phyloP scores from a whole-genome alignment of 495 filamentous ascomycete species.

The Rhypophila decipiens region DNA sequence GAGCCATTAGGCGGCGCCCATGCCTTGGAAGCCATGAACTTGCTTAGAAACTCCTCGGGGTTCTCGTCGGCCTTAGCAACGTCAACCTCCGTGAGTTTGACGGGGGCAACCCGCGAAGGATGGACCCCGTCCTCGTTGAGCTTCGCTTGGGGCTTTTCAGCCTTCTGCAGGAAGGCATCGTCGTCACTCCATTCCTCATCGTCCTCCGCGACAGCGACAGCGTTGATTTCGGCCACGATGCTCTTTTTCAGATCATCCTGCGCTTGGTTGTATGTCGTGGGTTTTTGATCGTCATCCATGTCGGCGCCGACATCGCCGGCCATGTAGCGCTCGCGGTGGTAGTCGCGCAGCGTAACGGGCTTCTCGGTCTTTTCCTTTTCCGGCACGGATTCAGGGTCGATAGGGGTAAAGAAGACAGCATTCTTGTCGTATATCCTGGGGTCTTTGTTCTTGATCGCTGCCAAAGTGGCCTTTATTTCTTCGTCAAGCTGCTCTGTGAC shows the following conservation, averaged over 20 bases:
- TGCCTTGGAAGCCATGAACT: slow-evolving; percentile 82
- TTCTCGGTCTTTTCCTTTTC: slow-evolving; percentile 60
- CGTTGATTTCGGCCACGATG: slow-evolving; percentile 75
- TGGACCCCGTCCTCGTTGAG: slow-evolving; percentile 29
- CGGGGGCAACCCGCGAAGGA: slow-evolving; percentile 39
- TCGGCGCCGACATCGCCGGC: slow-evolving; percentile 52
- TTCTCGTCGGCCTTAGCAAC: slow-evolving; percentile 79
- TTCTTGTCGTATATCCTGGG: slow-evolving; percentile 80
- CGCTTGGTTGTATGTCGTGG: slow-evolving; percentile 74
- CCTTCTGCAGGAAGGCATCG: slow-evolving; percentile 62
- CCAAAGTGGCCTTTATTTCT: slow-evolving; percentile 77
- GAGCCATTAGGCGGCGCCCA: slow-evolving; percentile 63
- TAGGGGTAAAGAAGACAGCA: slow-evolving; percentile 64
- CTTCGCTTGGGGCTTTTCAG: slow-evolving; percentile 40
- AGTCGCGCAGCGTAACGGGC: slow-evolving; percentile 80
- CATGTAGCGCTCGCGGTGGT: slow-evolving; percentile 81
- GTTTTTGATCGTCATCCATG: slow-evolving; percentile 44
- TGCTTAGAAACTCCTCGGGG: slow-evolving; percentile 81
- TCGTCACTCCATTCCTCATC: slow-evolving; percentile 58
- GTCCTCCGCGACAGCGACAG: slow-evolving; percentile 39
- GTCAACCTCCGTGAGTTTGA: slow-evolving; percentile 52
- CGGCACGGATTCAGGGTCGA: slow-evolving; percentile 45
- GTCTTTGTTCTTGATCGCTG: slow-evolving; percentile 83
- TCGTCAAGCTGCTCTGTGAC: slow-evolving; percentile 75
- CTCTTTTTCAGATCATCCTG: slow-evolving; percentile 73